Conservation (phyloP, 2,329 filamentous ascomycete genomes). For the Aspergillus persii region DNA sequence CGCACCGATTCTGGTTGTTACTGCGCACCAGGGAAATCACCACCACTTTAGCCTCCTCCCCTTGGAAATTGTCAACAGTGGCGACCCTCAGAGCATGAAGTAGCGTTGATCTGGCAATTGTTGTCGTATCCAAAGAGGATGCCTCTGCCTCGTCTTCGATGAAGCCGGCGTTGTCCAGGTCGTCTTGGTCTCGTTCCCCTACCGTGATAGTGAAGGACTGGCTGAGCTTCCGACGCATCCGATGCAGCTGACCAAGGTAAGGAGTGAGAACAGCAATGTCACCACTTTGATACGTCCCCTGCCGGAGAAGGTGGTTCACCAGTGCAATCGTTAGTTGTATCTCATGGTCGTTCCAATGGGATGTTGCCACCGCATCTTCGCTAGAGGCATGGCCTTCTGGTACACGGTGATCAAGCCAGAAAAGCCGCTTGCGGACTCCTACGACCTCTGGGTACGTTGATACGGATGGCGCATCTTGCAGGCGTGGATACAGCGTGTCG, state of each 20-base stretch:
- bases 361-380: constrained; percentile 32
- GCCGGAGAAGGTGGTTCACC: constrained; percentile 63
- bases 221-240: constrained; percentile 40
- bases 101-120: constrained; percentile 43
- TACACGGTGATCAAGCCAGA: constrained; percentile 52
- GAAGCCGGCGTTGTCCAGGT: constrained; percentile 46
- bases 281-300: constrained; percentile 57
- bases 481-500: constrained; percentile 54
- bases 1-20: constrained; percentile 57
- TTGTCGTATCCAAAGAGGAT: not conserved
- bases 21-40: constrained; percentile 70
- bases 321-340: constrained; percentile 62
- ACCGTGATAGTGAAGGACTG: constrained; percentile 60
- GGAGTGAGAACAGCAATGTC: constrained; percentile 71
- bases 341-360: constrained; percentile 55
- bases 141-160: constrained; percentile 18
- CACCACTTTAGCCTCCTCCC: constrained; percentile 70
- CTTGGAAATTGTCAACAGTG: constrained; percentile 75
- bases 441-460: constrained; percentile 41
- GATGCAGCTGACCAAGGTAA: constrained; percentile 54
- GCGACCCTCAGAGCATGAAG: constrained; percentile 55
- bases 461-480: constrained; percentile 51
- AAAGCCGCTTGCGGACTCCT: constrained; percentile 50
- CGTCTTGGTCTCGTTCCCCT: constrained; percentile 61
- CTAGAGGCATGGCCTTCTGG: constrained; percentile 36